Conservation (phyloP, 768 basidiomycete genomes). For the Boletus eberwhitei region DNA sequence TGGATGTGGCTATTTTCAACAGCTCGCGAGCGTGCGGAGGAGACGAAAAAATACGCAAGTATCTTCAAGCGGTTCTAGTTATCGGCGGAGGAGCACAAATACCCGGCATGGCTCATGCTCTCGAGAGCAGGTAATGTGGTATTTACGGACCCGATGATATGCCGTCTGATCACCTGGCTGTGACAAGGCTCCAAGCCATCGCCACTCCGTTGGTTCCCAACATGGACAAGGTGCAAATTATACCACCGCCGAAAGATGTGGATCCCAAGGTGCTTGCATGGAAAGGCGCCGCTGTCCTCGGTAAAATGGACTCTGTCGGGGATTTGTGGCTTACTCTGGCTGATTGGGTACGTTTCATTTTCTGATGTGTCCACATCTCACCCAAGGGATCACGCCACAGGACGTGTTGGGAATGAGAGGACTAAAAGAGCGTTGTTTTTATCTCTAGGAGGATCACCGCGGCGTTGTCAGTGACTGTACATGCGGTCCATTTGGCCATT, state of each 20-base stretch:
- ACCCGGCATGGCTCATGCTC: constrained; percentile 78
- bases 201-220: constrained; percentile 77
- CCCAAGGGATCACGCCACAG: constrained; percentile 36
- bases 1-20: constrained; percentile 92
- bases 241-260: constrained; percentile 92
- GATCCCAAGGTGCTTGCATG: constrained; percentile 88
- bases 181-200: constrained; percentile 64
- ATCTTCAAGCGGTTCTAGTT: constrained; percentile 82
- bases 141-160: neutral
- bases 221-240: constrained; percentile 87
- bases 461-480: neutral
- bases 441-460: constrained; percentile 42
- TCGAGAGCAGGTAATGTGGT: constrained; percentile 71
- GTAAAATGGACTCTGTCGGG: constrained; percentile 84
- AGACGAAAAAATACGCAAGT: constrained; percentile 87
- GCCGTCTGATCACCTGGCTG: constrained; percentile 4
- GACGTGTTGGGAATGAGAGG: constrained; percentile 77
- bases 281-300: constrained; percentile 92
- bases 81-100: constrained; percentile 82
- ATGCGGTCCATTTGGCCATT: neutral
- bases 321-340: constrained; percentile 86
- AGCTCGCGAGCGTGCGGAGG: constrained; percentile 84
- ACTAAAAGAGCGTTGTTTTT: constrained; percentile 79
- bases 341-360: constrained; percentile 71
- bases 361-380: neutral